Conservation (phyloP, 1,284 basidiomycete species). For the Ceratobasidium sp. region DNA sequence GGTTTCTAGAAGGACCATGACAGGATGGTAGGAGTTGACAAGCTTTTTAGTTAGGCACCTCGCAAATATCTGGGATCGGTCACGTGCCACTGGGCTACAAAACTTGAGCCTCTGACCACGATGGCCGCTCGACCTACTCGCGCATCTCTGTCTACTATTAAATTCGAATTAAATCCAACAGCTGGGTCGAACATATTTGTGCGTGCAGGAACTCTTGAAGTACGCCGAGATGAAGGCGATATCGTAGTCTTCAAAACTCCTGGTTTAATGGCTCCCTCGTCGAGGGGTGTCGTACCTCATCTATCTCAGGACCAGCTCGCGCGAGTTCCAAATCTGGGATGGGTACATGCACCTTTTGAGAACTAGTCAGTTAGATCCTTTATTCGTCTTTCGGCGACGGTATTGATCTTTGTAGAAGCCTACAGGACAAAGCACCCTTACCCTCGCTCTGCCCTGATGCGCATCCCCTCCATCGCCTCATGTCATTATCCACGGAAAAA, state of each 20-base stretch:
- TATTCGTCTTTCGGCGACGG: conserved; percentile 2
- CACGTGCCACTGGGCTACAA: conserved; percentile 5
- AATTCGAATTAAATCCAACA: conserved; percentile 3
- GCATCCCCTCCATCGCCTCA: conserved; percentile 69
- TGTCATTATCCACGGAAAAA: conserved; percentile 65
- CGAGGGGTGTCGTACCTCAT: conserved; percentile 80
- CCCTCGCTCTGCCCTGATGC: conserved; percentile 67
- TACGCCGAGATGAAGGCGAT: conserved; percentile 6
- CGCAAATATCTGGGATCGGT: too few species aligned
- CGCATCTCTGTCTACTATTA: conserved; percentile 1
- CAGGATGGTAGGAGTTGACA: too few species aligned
- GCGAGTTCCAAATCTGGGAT: conserved; percentile 66
- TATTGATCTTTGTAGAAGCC: conserved; percentile 58
- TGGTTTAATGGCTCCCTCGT: conserved; percentile 70
- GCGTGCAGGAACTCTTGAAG: conserved; percentile 6
- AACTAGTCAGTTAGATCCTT: conserved; percentile 73
- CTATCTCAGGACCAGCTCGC: conserved; percentile 73
- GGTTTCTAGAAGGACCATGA: too few species aligned
- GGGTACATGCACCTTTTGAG: conserved; percentile 80
- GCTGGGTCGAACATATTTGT: not conserved
- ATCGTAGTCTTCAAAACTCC: conserved; percentile 64
- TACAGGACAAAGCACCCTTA: conserved; percentile 72
- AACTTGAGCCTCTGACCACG: not conserved
- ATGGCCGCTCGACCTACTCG: conserved; percentile 19
- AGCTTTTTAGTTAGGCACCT: too few species aligned